Evolutionary conservation across 2,329 filamentous ascomycete genomes (phyloP).

Genomic region (Clarireedia homoeocarpa): DNA sequence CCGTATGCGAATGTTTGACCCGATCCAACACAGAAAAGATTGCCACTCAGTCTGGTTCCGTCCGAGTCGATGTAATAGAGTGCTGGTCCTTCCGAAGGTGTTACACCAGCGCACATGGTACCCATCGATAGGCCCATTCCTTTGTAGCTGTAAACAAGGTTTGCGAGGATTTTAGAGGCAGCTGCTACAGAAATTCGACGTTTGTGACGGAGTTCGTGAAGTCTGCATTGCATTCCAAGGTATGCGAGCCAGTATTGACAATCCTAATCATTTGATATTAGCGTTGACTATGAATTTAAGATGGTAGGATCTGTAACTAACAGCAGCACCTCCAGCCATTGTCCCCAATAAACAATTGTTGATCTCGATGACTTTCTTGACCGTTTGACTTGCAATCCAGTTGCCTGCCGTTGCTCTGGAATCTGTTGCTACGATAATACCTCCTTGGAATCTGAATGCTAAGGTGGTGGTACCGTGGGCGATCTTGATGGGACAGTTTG

Average conservation of each 20-base stretch:
- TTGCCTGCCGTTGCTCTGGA: slow-evolving; percentile 94
- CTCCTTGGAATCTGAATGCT: slow-evolving; percentile 95
- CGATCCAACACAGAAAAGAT: slow-evolving; percentile 96
- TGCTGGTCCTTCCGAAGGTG: slow-evolving; percentile 88
- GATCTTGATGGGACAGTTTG: slow-evolving; percentile 97
- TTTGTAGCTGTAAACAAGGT: slow-evolving; percentile 98
- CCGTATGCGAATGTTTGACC: slow-evolving; percentile 99
- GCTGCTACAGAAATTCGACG: slow-evolving; percentile 96
- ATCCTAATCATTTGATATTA: slow-evolving; percentile 46
- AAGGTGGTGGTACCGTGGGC: slow-evolving; percentile 98
- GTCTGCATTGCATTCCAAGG: slow-evolving; percentile 96
- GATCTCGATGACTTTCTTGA: slow-evolving; percentile 99
- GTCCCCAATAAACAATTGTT: slow-evolving; percentile 90
- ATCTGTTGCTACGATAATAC: slow-evolving; percentile 97
- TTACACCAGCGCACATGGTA: slow-evolving; percentile 98
- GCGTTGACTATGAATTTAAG: not conserved
- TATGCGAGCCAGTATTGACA: slow-evolving; percentile 99
- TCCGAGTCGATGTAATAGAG: slow-evolving; percentile 99
- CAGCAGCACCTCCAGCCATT: slow-evolving; percentile 95
- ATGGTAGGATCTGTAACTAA: slow-evolving; percentile 34
- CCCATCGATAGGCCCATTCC: slow-evolving; percentile 98
- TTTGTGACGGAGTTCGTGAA: slow-evolving; percentile 99
- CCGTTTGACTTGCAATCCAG: slow-evolving; percentile 99
- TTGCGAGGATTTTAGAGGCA: slow-evolving; percentile 96
- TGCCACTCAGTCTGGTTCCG: slow-evolving; percentile 84